Evolutionary conservation across 2,329 filamentous ascomycete species (phyloP).

Genomic region (Rutstroemia sp.): DNA sequence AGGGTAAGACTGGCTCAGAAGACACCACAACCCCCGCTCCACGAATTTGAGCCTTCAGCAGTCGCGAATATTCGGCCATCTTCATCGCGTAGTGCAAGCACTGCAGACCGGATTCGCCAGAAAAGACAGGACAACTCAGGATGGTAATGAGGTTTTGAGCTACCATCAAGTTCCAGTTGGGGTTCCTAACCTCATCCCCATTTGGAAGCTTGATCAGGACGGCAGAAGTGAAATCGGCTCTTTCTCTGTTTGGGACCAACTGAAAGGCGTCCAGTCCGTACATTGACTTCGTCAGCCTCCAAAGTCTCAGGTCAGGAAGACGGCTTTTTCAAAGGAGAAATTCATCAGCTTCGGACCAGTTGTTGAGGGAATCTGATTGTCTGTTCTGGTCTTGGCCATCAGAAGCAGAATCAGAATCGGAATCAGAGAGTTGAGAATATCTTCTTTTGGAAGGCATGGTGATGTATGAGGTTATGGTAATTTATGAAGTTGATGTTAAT

Average conservation of each 20-base stretch:
- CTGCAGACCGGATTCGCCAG: neutral
- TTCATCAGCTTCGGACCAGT: neutral
- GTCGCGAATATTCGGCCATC: neutral
- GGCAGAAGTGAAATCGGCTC: no score
- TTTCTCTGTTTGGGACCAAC: neutral
- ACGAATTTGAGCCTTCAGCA: neutral
- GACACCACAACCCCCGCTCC: neutral
- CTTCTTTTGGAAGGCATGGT: no score
- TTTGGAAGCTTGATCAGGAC: no score
- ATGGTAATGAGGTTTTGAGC: neutral
- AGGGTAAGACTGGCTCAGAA: neutral
- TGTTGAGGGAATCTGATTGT: no score
- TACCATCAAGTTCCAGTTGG: neutral
- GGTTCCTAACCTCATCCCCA: neutral
- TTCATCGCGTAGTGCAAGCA: neutral
- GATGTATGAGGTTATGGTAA: no score
- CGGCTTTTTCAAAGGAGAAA: neutral
- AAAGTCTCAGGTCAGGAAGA: neutral
- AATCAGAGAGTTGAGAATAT: no score
- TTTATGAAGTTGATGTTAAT: no score
- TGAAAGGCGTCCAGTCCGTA: neutral
- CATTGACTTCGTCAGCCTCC: neutral
- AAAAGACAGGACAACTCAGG: neutral
- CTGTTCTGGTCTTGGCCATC: no score
- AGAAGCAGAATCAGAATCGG: no score